phyloP scores from a whole-genome alignment of 768 basidiomycete species.

The Collybiopsis luxurians region DNA sequence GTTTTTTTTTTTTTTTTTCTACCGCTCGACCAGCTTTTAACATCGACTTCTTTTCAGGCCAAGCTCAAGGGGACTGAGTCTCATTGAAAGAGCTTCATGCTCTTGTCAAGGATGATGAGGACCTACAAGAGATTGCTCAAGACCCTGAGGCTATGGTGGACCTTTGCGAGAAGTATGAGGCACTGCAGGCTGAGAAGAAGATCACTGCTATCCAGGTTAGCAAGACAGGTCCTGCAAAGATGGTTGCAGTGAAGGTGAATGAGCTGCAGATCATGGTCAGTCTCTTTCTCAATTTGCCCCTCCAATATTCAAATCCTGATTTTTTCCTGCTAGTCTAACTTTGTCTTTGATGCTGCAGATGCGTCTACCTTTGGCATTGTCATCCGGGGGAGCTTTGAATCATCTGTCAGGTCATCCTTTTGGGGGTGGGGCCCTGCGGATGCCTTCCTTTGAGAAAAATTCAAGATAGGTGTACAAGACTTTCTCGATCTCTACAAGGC shows the following conservation, averaged over 20 bases:
- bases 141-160: neutral
- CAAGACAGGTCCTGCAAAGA: neutral
- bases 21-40: too few species aligned
- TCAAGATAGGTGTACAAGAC: neutral
- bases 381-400: neutral
- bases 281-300: neutral
- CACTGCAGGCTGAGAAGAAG: neutral
- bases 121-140: neutral
- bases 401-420: neutral
- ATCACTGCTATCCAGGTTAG: neutral
- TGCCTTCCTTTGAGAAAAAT: neutral
- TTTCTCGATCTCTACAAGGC: neutral
- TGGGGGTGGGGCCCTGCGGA: neutral
- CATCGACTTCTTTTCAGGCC: too few species aligned
- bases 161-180: neutral
- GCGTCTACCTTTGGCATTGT: constrained; percentile 12
- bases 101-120: neutral
- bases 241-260: neutral
- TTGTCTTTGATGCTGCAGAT: neutral
- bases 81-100: too few species aligned
- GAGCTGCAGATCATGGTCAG: neutral
- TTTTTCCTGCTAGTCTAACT: neutral
- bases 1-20: neutral
- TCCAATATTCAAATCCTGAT: neutral
- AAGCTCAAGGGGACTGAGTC: too few species aligned